Percentiles rank a stretch among this genome's conserved stretches.
These are phyloP conservation scores for Macrophomina tecta DNA, from an alignment of 2,329 filamentous ascomycete genomes.

Conservation along the genomic window DNA sequence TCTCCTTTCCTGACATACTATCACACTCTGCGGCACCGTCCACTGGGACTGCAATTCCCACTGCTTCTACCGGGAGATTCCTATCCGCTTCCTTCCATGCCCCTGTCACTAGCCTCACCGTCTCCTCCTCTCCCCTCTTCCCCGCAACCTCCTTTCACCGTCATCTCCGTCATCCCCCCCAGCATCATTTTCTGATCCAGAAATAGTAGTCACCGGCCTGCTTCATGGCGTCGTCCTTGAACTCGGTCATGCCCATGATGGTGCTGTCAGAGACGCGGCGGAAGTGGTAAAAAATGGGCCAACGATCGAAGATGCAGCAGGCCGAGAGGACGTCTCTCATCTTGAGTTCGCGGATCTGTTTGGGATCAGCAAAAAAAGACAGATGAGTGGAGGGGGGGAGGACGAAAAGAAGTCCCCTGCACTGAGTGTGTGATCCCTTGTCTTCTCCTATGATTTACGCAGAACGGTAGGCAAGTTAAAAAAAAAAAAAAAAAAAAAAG, in stretches of 20 bases:
- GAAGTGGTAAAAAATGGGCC: constrained; percentile 42
- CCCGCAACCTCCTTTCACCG: background rate
- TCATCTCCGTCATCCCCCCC: background rate
- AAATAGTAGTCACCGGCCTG: constrained; percentile 5
- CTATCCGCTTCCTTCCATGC: background rate
- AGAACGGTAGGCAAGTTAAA: background rate
- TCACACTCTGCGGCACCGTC: too few relatives aligned
- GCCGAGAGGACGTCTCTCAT: constrained; percentile 36
- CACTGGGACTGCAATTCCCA: background rate
- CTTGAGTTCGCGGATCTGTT: constrained; percentile 35
- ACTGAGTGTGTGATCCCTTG: too few relatives aligned
- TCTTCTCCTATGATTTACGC: background rate
- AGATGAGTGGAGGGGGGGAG: background rate
- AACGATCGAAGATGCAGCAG: constrained; percentile 40
- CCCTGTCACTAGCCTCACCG: background rate
- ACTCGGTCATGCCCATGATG: constrained; percentile 39
- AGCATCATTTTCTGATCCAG: constrained; percentile 5
- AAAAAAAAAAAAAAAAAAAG: background rate
- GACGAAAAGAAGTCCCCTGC: too few relatives aligned
- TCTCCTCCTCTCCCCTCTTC: background rate
- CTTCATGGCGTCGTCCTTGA: constrained; percentile 1
- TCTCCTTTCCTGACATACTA: too few relatives aligned
- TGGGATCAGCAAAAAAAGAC: background rate
- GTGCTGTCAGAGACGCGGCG: constrained; percentile 37
- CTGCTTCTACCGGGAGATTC: too few relatives aligned